Evolutionary conservation across 2,329 filamentous ascomycete genomes (phyloP).

Genomic region (Stemphylium vesicarium): DNA sequence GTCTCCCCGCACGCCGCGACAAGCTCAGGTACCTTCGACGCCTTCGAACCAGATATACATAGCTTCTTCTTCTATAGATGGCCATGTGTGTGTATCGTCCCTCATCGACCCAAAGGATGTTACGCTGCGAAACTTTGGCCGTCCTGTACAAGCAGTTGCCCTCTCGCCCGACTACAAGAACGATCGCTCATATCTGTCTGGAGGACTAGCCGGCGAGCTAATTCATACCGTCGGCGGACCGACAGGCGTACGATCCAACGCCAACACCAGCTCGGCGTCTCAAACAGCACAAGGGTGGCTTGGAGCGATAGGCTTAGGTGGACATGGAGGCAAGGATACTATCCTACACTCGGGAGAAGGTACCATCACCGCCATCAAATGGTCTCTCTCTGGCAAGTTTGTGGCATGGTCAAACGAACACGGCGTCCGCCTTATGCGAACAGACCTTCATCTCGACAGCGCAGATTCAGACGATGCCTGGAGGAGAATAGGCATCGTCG

Average conservation of each 20-base stretch:
- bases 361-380: constrained; percentile 87
- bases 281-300: constrained; percentile 90
- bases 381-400: constrained; percentile 91
- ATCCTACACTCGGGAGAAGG: constrained; percentile 92
- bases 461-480: constrained; percentile 82
- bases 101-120: constrained; percentile 89
- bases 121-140: constrained; percentile 87
- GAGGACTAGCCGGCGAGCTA: constrained; percentile 84
- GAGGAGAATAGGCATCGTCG: constrained; percentile 92
- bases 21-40: constrained; percentile 69
- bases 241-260: constrained; percentile 77
- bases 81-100: constrained; percentile 90
- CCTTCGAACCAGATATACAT: constrained; percentile 93
- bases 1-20: constrained; percentile 61
- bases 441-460: constrained; percentile 79
- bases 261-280: constrained; percentile 85
- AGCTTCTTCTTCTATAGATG: constrained; percentile 92
- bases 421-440: constrained; percentile 97
- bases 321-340: constrained; percentile 81
- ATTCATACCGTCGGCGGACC: constrained; percentile 85
- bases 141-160: constrained; percentile 89
- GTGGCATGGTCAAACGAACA: constrained; percentile 96
- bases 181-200: constrained; percentile 88
- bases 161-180: constrained; percentile 94
- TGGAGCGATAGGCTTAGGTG: constrained; percentile 81